Base-by-base conservation (phyloP, 495 filamentous ascomycete species). In the Aspergillus kassunensis region DNA sequence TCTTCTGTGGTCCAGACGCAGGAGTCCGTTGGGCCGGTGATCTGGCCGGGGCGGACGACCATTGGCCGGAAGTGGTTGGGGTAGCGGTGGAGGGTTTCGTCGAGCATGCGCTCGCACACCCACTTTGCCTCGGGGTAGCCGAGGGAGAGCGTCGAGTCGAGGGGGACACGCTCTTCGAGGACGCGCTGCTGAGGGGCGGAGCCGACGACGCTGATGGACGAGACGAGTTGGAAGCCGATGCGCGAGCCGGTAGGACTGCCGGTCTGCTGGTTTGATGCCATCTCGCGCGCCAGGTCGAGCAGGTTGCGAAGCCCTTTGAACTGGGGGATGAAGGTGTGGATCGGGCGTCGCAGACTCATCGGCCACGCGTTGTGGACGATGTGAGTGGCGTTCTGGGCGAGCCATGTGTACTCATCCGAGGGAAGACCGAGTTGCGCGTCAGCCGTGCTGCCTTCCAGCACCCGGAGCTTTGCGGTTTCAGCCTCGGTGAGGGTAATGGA, bases 301-400 rank as follows among this genome's bases (percentile, higher is more conserved):
- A 82, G 58, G 49, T 77, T 76, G 3, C 66, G 63, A 60, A 80
- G 63, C 8, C 65, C 49, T 13, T 64, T 53, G 55, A 84, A 78
- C 49, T 81, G 78, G 0, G 70, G 34, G 46, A 77, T 75, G 40
- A 78, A 78, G 11, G 54, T 67, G 3, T 63, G 55, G 0, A 83
- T 13, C 0, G 74, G 67, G 4, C 77, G 61, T 30, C 62, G 78
- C 25, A 44, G 66, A 54, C 63, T 76, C 78, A 82, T 82, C 0
- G 72, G 75, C 79, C 79, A 81, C 1, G 78, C 80, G 47, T 79
- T 81, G 57, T 82, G 79, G 23, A 82, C 55, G 18, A 82, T 71
- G 40, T 80, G 70, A 0, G 79, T 82, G 6, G 76, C 75, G 11
- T 34, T 58, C 9, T 60, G 51, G 9, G 68, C 39, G 5, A 81